Base-by-base conservation (phyloP, 495 filamentous ascomycete species). In the Podospora tetraspora region DNA sequence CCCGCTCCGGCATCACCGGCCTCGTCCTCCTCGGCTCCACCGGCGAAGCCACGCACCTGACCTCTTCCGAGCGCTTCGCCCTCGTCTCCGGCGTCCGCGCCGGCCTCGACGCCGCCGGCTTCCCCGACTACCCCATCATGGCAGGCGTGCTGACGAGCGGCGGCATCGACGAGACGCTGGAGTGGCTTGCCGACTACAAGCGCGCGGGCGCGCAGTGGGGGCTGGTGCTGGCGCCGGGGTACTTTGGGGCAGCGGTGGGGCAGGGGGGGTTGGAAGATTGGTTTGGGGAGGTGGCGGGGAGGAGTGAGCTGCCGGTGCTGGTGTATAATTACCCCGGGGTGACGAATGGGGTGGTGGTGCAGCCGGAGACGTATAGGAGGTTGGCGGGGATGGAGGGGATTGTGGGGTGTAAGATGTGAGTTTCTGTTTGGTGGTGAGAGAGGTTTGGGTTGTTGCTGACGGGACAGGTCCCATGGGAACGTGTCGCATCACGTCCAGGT, bases 261-360 rank as follows among this genome's bases (percentile, higher is more conserved):
- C 84, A 87, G 71, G 77, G 80, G 30, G 82, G 82, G 1, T 75
- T 90, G 13, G 77, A 79, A 21, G 74, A 76, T 61, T 90, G 86
- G 86, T 90, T 80, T 67, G 76, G 59, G 6, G 75, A 81, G 1
- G 83, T 89, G 3, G 87, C 86, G 19, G 81, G 86, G 58, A 66
- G 66, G 61, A 87, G 83, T 43, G 79, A 79, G 3, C 83, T 89
- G 34, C 86, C 85, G 1, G 75, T 89, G 11, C 66, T 89, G 70
- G 79, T 88, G 79, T 90, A 90, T 72, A 85, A 90, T 74, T 90
- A 89, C 72, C 88, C 88, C 0, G 86, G 84, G 21, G 88, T 90
- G 7, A 87, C 84, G 0, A 90, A 90, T 74, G 83, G 84, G 62
- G 78, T 89, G 62, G 78, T 79, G 32, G 79, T 89, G 61, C 70